Percentiles rank a stretch among this genome's conserved stretches.
Evolutionary conservation across 2,329 filamentous ascomycete species (phyloP).

Genomic region (Aspergillus unguis): DNA sequence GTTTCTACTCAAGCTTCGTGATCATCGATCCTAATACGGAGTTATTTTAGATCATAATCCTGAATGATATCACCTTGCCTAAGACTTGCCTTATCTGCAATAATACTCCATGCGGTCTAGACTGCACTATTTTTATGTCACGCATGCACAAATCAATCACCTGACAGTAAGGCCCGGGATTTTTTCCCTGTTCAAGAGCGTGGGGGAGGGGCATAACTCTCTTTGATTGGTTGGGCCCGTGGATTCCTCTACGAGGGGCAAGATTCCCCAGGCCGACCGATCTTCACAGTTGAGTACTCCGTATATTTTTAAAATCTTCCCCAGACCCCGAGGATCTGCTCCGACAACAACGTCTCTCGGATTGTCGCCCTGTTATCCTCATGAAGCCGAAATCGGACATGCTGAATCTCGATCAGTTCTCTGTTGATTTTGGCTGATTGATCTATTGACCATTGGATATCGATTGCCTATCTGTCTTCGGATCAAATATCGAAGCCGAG

Average conservation of each 20-base stretch:
- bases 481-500: too few species aligned
- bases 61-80: too few species aligned
- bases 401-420: conserved; percentile 6
- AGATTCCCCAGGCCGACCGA: conserved; percentile 9
- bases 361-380: conserved; percentile 6
- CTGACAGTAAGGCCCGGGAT: not conserved
- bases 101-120: too few species aligned
- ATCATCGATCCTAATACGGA: not conserved
- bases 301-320: conserved; percentile 1
- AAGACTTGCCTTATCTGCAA: too few species aligned
- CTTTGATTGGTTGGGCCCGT: not conserved
- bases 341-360: conserved; percentile 3
- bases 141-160: not conserved
- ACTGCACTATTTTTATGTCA: not conserved
- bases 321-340: not conserved
- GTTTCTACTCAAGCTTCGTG: not conserved
- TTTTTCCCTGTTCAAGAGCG: conserved; percentile 1
- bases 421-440: conserved; percentile 11
- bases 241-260: not conserved
- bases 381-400: conserved; percentile 4
- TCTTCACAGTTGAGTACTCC: not conserved
- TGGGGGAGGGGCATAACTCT: not conserved
- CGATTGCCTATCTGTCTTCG: too few species aligned
- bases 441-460: not conserved
- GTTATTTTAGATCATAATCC: too few species aligned